Evolutionary conservation across 2,329 filamentous ascomycete genomes (phyloP), one percentile per base, ranked within the genome.

Genomic region (Fonsecaea erecta): DNA sequence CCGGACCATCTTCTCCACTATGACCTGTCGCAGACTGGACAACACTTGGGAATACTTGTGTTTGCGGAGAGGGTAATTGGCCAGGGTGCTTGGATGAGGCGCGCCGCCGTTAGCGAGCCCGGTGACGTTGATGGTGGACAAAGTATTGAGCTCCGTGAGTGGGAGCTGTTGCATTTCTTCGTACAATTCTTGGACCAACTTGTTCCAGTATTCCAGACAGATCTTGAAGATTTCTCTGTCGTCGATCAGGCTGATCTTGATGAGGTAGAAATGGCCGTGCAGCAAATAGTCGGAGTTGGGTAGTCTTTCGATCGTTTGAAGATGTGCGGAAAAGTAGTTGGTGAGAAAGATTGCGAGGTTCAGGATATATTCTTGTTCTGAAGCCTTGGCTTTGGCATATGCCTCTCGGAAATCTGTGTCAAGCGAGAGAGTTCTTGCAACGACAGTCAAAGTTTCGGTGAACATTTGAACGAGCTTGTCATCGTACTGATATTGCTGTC

Each of bases 221-320:
- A 99, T 99, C 85, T 99, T 99, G 87, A 99, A 99, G 70, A 99
- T 97, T 78, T 99, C 95, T 61, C 95, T 90, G 75, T 99, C 96
- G 72, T 99, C 95, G 71, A 99, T 99, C 80, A 99, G 93, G 54
- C 93, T 97, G 78, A 99, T 97, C 68, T 94, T 90, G 74, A 99
- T 97, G 14, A 99, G 88, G 79, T 99, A 99, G 79, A 96, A 98
- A 79, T 99, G 95, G 18, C 92, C 94, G 75, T 99, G 95, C 0
- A 92, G 91, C 51, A 99, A 88, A 78, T 92, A 99, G 74, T 99
- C 95, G 71, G 89, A 87, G 79, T 98, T 98, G 28, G 95, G 94
- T 26, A 99, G 85, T 73, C 95, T 96, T 80, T 99, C 95, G 71
- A 99, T 94, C 63, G 98, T 91, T 74, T 89, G 90, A 59, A 99